Conservation (phyloP, 202 grass and related monocot species). For the Zizania palustris region DNA sequence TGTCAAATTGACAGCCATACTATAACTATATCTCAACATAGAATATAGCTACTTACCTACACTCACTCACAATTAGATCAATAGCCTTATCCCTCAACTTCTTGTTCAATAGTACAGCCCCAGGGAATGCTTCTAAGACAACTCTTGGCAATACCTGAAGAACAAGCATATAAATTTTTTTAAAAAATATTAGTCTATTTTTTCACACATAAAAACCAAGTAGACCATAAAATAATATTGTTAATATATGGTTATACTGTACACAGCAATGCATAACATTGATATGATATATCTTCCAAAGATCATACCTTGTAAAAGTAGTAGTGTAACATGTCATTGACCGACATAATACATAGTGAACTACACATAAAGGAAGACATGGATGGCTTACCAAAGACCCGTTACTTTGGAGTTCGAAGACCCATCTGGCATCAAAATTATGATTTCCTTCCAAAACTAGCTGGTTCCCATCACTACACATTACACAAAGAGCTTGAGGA, state of each 20-base stretch:
- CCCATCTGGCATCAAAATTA: conserved; percentile 82
- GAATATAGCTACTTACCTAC: conserved; percentile 58
- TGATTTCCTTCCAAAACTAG: conserved; percentile 81
- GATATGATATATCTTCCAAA: conserved; percentile 16
- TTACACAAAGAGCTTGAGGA: conserved; percentile 36
- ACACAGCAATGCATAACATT: conserved; percentile 13
- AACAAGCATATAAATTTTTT: conserved; percentile 28
- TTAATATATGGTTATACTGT: conserved; percentile 5
- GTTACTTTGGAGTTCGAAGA: conserved; percentile 72
- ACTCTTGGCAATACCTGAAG: conserved; percentile 84
- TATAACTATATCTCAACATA: conserved; percentile 22
- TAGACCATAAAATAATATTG: not conserved
- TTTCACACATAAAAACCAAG: not conserved
- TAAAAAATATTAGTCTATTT: not conserved
- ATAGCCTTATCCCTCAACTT: conserved; percentile 66
- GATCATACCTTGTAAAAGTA: not conserved
- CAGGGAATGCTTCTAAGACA: conserved; percentile 93
- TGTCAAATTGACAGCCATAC: conserved; percentile 48
- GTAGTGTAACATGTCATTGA: not conserved
- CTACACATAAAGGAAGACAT: conserved; percentile 23
- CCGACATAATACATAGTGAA: conserved; percentile 12
- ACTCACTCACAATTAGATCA: conserved; percentile 84
- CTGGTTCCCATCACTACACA: conserved; percentile 65
- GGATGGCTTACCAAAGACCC: conserved; percentile 61
- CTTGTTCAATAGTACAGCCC: conserved; percentile 71